Percentiles rank a stretch among this genome's conserved stretches.
Conservation (phyloP, 306 rosid species). For the Quercus ilex region DNA sequence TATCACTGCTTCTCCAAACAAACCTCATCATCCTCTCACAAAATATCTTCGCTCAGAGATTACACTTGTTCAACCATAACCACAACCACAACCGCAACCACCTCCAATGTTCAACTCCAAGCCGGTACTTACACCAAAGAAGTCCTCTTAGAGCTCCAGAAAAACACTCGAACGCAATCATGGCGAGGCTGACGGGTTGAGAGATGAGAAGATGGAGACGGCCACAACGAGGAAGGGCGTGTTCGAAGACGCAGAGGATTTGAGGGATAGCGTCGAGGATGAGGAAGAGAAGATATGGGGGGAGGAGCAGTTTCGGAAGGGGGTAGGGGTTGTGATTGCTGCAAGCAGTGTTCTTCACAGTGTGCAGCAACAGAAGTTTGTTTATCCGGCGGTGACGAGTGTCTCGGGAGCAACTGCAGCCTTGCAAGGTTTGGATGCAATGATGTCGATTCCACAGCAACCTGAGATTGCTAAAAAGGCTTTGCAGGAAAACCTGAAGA, state of each 20-base stretch:
- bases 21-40: constrained; percentile 64
- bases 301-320: constrained; percentile 92
- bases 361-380: constrained; percentile 48
- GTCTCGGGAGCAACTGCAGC: constrained; percentile 25
- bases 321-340: constrained; percentile 50
- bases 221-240: constrained; percentile 73
- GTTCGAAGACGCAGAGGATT: constrained; percentile 59
- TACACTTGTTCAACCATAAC: constrained; percentile 47
- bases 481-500: constrained; percentile 59
- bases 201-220: constrained; percentile 80
- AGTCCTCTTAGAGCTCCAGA: constrained; percentile 86
- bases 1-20: constrained; percentile 27
- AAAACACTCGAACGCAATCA: constrained; percentile 87
- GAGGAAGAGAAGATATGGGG: constrained; percentile 92
- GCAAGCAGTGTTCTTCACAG: constrained; percentile 47
- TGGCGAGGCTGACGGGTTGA: constrained; percentile 78
- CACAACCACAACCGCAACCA: background rate
- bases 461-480: constrained; percentile 66
- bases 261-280: constrained; percentile 34
- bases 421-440: constrained; percentile 40
- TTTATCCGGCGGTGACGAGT: constrained; percentile 39
- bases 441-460: constrained; percentile 60
- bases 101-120: constrained; percentile 84
- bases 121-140: constrained; percentile 87
- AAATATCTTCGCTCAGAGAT: constrained; percentile 54